phyloP scores from a whole-genome alignment of 148 eudicot genomes.

The Dianthus caryophyllus region DNA sequence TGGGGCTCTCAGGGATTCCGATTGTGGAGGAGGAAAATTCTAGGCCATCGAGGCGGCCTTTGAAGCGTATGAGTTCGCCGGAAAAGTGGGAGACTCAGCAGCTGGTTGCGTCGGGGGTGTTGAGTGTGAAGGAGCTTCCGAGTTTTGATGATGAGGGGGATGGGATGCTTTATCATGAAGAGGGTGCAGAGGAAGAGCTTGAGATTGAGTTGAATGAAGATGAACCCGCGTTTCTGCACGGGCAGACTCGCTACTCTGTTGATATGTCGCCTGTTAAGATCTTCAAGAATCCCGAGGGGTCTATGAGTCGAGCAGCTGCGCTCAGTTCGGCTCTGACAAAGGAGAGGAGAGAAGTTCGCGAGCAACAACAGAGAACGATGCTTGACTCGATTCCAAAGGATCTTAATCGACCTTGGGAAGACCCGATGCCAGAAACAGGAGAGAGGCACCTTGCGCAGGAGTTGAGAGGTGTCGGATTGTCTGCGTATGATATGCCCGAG shows the following conservation, averaged over 20 bases:
- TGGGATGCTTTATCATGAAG: slow-evolving; percentile 76
- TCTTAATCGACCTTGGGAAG: slow-evolving; percentile 99
- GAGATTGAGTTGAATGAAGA: slow-evolving; percentile 92
- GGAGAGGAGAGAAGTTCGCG: slow-evolving; percentile 91
- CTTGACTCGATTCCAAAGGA: slow-evolving; percentile 95
- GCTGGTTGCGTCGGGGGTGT: slow-evolving; percentile 78
- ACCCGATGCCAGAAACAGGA: slow-evolving; percentile 96
- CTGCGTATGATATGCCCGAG: slow-evolving; percentile 96
- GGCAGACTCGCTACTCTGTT: slow-evolving; percentile 69
- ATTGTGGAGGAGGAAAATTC: slow-evolving; percentile 54
- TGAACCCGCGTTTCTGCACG: slow-evolving; percentile 79
- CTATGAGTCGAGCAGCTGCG: slow-evolving; percentile 96
- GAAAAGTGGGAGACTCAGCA: slow-evolving; percentile 95
- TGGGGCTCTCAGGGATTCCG: slow-evolving; percentile 73
- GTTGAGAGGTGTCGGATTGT: slow-evolving; percentile 88
- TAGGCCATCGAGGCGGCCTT: slow-evolving; percentile 62
- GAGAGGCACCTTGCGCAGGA: slow-evolving; percentile 98
- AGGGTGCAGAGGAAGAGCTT: slow-evolving; percentile 82
- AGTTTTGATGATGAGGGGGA: slow-evolving; percentile 80
- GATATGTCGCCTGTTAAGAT: slow-evolving; percentile 98
- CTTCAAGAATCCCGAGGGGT: slow-evolving; percentile 95
- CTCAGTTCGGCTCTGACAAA: slow-evolving; percentile 81
- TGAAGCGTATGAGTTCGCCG: slow-evolving; percentile 90
- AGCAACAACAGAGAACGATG: slow-evolving; percentile 86
- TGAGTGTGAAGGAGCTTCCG: slow-evolving; percentile 68